A percentile compares a stretch with the other conserved stretches of the same genome.
Evolutionary conservation across 306 rosid species (phyloP).

Genomic region (Pterocarpus macrocarpus): DNA sequence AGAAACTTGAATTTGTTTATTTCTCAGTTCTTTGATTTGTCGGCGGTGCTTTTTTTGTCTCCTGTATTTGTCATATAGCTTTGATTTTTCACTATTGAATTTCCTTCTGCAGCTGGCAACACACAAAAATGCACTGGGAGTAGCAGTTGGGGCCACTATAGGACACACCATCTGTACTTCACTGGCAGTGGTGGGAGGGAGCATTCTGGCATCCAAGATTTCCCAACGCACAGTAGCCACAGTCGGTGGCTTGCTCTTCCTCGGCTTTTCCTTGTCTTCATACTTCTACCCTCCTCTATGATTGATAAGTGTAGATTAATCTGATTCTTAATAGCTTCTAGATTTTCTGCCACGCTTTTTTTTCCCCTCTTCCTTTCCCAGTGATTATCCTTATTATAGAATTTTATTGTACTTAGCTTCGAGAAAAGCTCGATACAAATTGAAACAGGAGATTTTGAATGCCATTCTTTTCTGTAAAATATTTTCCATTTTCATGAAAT

Average conservation of each 20-base stretch:
- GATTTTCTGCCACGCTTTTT: neutral
- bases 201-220: slow-evolving; percentile 96
- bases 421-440: slow-evolving; percentile 45
- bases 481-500: slow-evolving; percentile 11
- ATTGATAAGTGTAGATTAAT: slow-evolving; percentile 47
- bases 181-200: slow-evolving; percentile 93
- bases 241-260: slow-evolving; percentile 95
- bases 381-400: slow-evolving; percentile 34
- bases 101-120: slow-evolving; percentile 83
- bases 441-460: slow-evolving; percentile 42
- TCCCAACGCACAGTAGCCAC: slow-evolving; percentile 98
- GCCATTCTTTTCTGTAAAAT: slow-evolving; percentile 58
- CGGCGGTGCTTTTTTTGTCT: no score
- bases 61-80: slow-evolving; percentile 7
- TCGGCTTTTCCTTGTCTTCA: slow-evolving; percentile 91
- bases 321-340: slow-evolving; percentile 45
- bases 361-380: neutral
- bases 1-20: slow-evolving; percentile 45
- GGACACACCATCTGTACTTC: slow-evolving; percentile 99
- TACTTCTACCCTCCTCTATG: slow-evolving; percentile 94
- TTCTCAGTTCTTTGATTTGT: slow-evolving; percentile 17
- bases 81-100: slow-evolving; percentile 1
- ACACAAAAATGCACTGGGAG: slow-evolving; percentile 96
- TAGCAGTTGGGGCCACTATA: slow-evolving; percentile 89
- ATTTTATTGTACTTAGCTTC: slow-evolving; percentile 41